phyloP scores from a whole-genome alignment of 306 rosid genomes.

The Quercus ilex region DNA sequence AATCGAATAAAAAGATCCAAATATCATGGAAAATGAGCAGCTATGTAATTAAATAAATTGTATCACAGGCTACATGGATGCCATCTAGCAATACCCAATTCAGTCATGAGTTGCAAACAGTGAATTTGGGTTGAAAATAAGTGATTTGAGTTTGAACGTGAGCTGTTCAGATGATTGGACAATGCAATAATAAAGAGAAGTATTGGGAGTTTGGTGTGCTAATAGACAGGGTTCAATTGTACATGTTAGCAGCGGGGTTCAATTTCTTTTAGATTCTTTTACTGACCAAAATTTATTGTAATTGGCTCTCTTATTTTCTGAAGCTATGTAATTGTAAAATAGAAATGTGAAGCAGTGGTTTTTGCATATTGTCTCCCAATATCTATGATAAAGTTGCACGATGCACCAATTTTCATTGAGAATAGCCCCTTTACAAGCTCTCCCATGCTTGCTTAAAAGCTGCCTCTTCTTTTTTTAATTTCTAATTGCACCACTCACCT shows the following conservation, averaged over 20 bases:
- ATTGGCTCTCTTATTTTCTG: background rate
- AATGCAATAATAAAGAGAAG: constrained; percentile 41
- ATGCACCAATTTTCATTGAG: too few relatives aligned
- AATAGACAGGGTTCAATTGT: constrained; percentile 18
- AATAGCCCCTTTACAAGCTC: too few relatives aligned
- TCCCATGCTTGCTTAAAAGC: background rate
- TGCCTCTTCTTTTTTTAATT: background rate
- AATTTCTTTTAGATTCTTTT: constrained; percentile 24
- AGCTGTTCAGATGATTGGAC: constrained; percentile 24
- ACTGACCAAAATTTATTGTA: constrained; percentile 10
- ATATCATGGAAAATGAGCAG: constrained; percentile 9
- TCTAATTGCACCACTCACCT: too few relatives aligned
- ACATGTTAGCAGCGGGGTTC: constrained; percentile 6
- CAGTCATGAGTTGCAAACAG: constrained; percentile 4
- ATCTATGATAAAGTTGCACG: background rate
- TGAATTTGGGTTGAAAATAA: constrained; percentile 19
- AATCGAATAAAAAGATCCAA: constrained; percentile 29
- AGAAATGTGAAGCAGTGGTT: background rate
- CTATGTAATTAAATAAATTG: constrained; percentile 4
- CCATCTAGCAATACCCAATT: constrained; percentile 21
- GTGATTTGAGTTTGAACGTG: constrained; percentile 20
- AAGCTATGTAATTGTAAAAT: background rate
- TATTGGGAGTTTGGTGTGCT: constrained; percentile 31
- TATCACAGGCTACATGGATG: background rate
- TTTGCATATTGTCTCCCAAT: background rate